Conservation (phyloP, 805 yeast genomes). For the Spathaspora boniae region DNA sequence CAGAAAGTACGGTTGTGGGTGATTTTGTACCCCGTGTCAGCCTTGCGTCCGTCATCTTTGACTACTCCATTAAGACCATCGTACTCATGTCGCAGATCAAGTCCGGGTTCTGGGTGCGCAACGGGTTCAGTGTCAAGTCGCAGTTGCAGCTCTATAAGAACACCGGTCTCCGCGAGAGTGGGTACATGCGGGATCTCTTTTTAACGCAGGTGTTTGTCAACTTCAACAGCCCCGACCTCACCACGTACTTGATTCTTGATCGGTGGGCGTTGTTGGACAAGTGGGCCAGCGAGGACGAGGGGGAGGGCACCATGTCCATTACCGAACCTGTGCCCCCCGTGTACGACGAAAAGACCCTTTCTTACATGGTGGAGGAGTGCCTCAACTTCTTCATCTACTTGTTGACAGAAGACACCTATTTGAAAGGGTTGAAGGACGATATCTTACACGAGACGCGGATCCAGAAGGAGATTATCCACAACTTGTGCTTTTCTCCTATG, state of each 20-base stretch:
- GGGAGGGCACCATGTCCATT: too few species aligned
- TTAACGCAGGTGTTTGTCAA: conserved; percentile 63
- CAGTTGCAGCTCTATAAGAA: conserved; percentile 79
- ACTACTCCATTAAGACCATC: conserved; percentile 72
- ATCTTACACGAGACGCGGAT: conserved; percentile 51
- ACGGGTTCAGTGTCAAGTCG: conserved; percentile 76
- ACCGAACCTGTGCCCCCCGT: too few species aligned
- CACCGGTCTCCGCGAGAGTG: conserved; percentile 77
- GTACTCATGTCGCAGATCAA: conserved; percentile 81
- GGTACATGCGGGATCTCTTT: conserved; percentile 75
- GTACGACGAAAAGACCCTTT: conserved; percentile 47
- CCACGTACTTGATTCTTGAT: conserved; percentile 53
- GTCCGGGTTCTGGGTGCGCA: conserved; percentile 91
- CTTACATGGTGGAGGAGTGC: conserved; percentile 77
- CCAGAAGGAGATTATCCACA: conserved; percentile 72
- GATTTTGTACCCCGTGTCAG: neutral
- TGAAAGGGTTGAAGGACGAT: conserved; percentile 47
- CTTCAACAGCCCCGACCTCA: conserved; percentile 48
- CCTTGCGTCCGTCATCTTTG: conserved; percentile 45
- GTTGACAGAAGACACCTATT: conserved; percentile 61
- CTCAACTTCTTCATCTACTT: conserved; percentile 63
- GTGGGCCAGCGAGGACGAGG: conserved; percentile 17
- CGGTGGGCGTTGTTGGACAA: conserved; percentile 62
- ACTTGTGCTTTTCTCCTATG: conserved; percentile 71
- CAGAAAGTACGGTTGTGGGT: neutral